Evolutionary conservation across 306 rosid genomes (phyloP).

Genomic region (Castanospermum australe): DNA sequence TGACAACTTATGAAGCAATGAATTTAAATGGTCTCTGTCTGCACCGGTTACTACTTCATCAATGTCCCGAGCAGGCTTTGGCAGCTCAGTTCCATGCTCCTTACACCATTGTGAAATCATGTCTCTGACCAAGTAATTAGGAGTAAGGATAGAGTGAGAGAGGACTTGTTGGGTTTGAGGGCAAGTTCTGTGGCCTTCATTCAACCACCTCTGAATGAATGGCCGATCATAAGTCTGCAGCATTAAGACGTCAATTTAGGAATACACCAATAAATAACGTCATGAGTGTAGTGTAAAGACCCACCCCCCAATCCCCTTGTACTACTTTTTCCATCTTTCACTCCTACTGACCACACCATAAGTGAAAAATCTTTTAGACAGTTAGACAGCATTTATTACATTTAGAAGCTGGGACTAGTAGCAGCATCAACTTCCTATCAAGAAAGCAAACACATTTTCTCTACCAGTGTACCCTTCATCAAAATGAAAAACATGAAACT

Average conservation of each 20-base stretch:
- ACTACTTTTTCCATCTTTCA: background rate
- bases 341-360: background rate
- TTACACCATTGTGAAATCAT: slow-evolving; percentile 51
- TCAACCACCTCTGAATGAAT: slow-evolving; percentile 44
- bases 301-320: background rate
- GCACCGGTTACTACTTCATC: slow-evolving; percentile 15
- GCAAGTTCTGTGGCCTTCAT: slow-evolving; percentile 39
- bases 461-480: background rate
- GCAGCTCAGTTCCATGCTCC: slow-evolving; percentile 32
- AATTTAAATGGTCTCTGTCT: slow-evolving; percentile 15
- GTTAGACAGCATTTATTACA: background rate
- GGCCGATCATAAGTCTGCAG: slow-evolving; percentile 55
- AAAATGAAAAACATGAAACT: background rate
- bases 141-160: slow-evolving; percentile 28
- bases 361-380: background rate
- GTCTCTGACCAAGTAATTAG: slow-evolving; percentile 39
- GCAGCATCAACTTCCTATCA: background rate
- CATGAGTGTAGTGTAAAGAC: background rate
- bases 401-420: background rate
- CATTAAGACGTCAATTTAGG: background rate
- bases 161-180: slow-evolving; percentile 47
- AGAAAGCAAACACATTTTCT: background rate
- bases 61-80: slow-evolving; percentile 19
- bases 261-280: background rate
- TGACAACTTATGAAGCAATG: slow-evolving; percentile 43